Evolutionary conservation across 2,329 filamentous ascomycete genomes (phyloP).

Genomic region (Colletotrichum melonis): DNA sequence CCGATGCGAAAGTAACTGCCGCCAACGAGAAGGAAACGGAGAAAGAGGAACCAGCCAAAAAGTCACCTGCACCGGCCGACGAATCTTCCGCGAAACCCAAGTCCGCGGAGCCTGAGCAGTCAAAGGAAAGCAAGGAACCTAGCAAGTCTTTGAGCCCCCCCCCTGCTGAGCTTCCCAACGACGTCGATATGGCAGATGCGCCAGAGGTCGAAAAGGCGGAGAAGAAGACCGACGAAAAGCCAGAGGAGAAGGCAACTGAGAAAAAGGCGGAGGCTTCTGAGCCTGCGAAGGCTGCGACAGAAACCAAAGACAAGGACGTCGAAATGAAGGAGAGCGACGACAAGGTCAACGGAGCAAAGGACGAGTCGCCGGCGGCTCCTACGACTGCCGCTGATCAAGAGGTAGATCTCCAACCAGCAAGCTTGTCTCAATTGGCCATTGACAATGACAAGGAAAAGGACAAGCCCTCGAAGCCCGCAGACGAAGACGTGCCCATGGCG

Average conservation of each 20-base stretch:
- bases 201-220: conserved; percentile 1
- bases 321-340: conserved; percentile 31
- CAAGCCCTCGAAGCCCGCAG: conserved; percentile 10
- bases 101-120: conserved; percentile 9
- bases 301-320: conserved; percentile 24
- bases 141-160: conserved; percentile 3
- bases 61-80: conserved; percentile 4
- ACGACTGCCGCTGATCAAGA: conserved; percentile 41
- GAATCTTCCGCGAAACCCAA: conserved; percentile 4
- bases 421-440: conserved; percentile 52
- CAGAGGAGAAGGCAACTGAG: neutral
- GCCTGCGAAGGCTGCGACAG: conserved; percentile 24
- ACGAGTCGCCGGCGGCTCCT: conserved; percentile 3
- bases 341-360: conserved; percentile 22
- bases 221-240: conserved; percentile 1
- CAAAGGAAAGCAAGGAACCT: conserved; percentile 6
- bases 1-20: conserved; percentile 29
- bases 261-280: conserved; percentile 26
- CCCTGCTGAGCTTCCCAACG: conserved; percentile 33
- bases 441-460: conserved; percentile 48
- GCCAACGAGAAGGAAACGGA: conserved; percentile 8
- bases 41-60: conserved; percentile 8
- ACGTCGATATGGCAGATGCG: conserved; percentile 42
- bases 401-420: conserved; percentile 48
- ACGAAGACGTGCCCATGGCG: conserved; percentile 61